Evolutionary conservation across 2,329 filamentous ascomycete genomes (phyloP).

Genomic region (Calonectria hawksworthii): DNA sequence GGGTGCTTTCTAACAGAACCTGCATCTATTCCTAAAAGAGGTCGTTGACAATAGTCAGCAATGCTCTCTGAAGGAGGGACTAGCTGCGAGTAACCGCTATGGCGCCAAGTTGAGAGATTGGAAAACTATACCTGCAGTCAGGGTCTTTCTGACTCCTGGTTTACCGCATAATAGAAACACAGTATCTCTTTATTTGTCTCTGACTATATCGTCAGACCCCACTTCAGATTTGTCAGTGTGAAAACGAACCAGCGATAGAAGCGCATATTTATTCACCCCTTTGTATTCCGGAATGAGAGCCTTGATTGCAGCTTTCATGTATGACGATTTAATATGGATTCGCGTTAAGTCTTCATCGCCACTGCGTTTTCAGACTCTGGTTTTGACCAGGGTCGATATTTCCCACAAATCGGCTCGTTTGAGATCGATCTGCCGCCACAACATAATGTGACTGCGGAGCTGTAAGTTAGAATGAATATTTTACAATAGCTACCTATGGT

Average conservation of each 20-base stretch:
- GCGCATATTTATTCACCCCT: background rate
- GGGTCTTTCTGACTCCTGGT: background rate
- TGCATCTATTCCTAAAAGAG: background rate
- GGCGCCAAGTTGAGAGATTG: background rate
- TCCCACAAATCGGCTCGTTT: background rate
- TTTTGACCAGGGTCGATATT: background rate
- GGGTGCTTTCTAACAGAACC: background rate
- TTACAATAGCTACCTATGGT: too few relatives aligned
- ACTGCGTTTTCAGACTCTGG: background rate
- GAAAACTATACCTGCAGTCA: background rate
- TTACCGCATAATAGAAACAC: background rate
- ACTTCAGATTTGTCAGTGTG: background rate
- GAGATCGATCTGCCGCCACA: too few relatives aligned
- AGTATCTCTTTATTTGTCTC: background rate
- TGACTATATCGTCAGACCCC: background rate
- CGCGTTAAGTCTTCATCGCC: background rate
- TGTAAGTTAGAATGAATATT: too few relatives aligned
- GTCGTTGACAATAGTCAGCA: background rate
- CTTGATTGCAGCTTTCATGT: background rate
- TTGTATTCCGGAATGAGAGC: background rate
- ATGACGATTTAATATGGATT: background rate
- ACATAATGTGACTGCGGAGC: too few relatives aligned
- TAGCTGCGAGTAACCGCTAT: background rate
- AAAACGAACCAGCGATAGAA: background rate
- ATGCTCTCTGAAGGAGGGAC: background rate